Conservation (phyloP, 169 alveolate species). For the Plasmodium cynomolgi region DNA sequence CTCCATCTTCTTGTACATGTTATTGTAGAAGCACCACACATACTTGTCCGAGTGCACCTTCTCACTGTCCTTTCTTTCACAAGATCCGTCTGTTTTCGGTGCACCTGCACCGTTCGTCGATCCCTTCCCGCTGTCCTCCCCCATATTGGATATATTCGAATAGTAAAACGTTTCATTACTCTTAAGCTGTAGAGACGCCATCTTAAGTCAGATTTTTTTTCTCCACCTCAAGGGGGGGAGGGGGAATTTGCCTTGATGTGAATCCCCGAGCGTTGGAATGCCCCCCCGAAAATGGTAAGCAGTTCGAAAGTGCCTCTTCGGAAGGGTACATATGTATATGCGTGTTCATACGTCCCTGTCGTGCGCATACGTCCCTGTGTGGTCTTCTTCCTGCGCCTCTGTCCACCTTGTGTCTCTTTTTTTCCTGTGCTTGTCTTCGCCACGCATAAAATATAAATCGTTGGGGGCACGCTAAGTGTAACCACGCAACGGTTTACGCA, state of each 20-base stretch:
- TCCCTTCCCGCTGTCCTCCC: constrained; percentile 8
- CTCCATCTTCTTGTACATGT: constrained; percentile 69
- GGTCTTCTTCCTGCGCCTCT: no score
- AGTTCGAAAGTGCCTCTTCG: background rate
- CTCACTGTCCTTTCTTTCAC: constrained; percentile 1
- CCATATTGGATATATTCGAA: constrained; percentile 36
- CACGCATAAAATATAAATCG: no score
- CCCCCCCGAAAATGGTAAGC: background rate
- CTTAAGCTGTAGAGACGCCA: constrained; percentile 51
- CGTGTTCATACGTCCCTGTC: background rate
- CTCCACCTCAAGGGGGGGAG: background rate
- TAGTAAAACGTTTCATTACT: constrained; percentile 51
- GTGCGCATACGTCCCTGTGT: background rate
- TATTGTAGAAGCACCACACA: constrained; percentile 61
- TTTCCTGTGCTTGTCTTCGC: no score
- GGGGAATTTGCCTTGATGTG: background rate
- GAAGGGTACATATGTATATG: background rate
- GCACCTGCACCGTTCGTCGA: background rate
- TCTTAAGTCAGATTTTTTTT: background rate
- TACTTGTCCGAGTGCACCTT: constrained; percentile 24
- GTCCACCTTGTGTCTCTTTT: background rate
- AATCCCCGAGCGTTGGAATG: background rate
- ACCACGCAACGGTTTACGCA: no score
- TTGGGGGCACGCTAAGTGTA: no score
- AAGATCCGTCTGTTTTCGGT: background rate